Evolutionary conservation across 140 eudicot genomes (phyloP), one percentile per base, ranked within the genome.

Genomic region (Cichorium intybus): DNA sequence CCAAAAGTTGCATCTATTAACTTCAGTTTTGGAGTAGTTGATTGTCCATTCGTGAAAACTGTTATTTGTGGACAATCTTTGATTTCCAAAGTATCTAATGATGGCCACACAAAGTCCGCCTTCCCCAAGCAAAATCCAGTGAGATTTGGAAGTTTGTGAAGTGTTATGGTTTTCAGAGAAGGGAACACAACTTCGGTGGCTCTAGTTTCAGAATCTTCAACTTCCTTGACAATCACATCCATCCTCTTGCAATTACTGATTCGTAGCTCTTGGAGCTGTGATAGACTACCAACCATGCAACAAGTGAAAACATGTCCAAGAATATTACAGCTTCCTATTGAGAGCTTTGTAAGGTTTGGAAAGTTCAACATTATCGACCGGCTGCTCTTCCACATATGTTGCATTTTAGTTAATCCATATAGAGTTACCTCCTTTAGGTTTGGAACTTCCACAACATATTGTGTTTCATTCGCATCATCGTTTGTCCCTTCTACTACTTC

Each of bases 311-410:
- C 69, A n/a, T 63, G 69, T 46, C 21, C 18, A 7, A 63, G 51
- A 0, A 14, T 10, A 0, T 2, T 0, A 17, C 69, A 63, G 0
- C 0, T 0, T 0, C 14, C 35, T 9, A 63, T 46, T 16, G 56
- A 63, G 1, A 63, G 9, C 17, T 52, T 63, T 27, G 69, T 46
- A 8, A 63, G 69, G 29, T 46, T 63, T 3, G 69, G 69, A 27
- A 63, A 63, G 45, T 10, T 1, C 46, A 62, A 43, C 17, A 10
- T 21, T 0, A 1, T 16, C 15, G 11, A 4, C 8, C 15, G 37
- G 4, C 8, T 27, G 41, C 56, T 27, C 56, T 46, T 46, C 56
- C 56, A 45, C n/a, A n/a, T n/a, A n/a, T n/a, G n/a, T n/a, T n/a
- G n/a, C n/a, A n/a, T n/a, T n/a, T n/a, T n/a, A n/a, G n/a, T n/a